Conservation (phyloP, 179 eudicot genomes). For the Silene vulgaris region DNA sequence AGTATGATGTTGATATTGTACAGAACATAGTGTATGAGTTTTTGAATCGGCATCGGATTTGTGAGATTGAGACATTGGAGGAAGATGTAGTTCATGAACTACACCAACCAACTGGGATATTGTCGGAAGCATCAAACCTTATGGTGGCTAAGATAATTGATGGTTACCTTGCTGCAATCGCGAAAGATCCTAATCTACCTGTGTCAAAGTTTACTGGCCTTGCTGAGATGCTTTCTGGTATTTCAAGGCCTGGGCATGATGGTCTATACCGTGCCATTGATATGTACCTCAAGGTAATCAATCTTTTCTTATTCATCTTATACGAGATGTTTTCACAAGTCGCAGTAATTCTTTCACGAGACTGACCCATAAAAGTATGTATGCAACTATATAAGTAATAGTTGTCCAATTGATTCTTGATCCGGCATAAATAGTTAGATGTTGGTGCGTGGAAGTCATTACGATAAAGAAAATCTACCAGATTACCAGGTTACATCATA, state of each 20-base stretch:
- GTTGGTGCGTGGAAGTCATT: no score
- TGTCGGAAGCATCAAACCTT: constrained; percentile 84
- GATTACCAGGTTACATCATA: no score
- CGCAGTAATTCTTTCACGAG: no score
- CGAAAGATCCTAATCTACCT: constrained; percentile 74
- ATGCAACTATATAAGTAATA: no score
- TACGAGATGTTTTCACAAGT: no score
- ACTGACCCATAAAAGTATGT: no score
- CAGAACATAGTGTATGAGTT: constrained; percentile 61
- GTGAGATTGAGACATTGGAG: constrained; percentile 36
- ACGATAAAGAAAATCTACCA: no score
- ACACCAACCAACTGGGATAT: constrained; percentile 46
- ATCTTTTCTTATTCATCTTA: no score
- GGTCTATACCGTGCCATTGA: constrained; percentile 88
- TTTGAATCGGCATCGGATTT: constrained; percentile 41
- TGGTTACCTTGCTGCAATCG: constrained; percentile 69
- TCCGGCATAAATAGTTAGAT: no score
- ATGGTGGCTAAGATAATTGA: constrained; percentile 91
- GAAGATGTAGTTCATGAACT: constrained; percentile 40
- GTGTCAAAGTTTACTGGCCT: constrained; percentile 52
- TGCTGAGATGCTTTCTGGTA: constrained; percentile 70
- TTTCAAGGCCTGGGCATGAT: constrained; percentile 77
- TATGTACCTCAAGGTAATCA: constrained; percentile 74
- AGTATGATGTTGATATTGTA: constrained; percentile 59
- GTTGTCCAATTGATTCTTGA: no score